Conservation (phyloP, 2,329 filamentous ascomycete species). For the Fusarium avenaceum region DNA sequence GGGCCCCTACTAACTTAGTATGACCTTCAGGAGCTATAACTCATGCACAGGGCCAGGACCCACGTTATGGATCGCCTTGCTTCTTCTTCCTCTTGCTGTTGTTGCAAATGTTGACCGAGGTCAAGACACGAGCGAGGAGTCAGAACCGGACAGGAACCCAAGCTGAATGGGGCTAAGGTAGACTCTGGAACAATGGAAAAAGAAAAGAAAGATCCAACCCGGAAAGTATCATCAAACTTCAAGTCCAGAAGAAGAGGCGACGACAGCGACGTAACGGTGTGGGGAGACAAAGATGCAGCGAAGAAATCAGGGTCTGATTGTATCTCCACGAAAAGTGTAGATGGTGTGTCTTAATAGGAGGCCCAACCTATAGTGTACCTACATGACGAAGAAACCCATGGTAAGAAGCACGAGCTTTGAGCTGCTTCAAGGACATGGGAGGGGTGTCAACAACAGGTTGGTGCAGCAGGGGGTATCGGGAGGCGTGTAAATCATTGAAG, state of each 20-base stretch:
- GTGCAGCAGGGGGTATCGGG: constrained; percentile 19
- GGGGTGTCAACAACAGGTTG: constrained; percentile 21
- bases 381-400: constrained; percentile 35
- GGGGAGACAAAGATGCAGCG: constrained; percentile 41
- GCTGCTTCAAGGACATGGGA: constrained; percentile 21
- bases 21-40: constrained; percentile 41
- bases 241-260: constrained; percentile 29
- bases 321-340: constrained; percentile 42
- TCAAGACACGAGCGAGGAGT: constrained; percentile 41
- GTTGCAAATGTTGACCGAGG: constrained; percentile 33
- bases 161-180: constrained; percentile 37
- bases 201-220: constrained; percentile 45
- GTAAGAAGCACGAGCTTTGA: constrained; percentile 40
- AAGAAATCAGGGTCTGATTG: constrained; percentile 48
- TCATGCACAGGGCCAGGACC: constrained; percentile 48
- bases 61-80: constrained; percentile 51
- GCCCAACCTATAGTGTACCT: constrained; percentile 45
- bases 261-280: constrained; percentile 41
- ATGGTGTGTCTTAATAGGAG: constrained; percentile 41
- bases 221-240: constrained; percentile 41
- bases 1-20: constrained; percentile 39
- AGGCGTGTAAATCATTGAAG: constrained; percentile 26
- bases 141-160: constrained; percentile 30
- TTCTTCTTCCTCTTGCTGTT: constrained; percentile 26
- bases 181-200: constrained; percentile 44